Base-by-base conservation (phyloP, 2,329 filamentous ascomycete species). In the Botrytis medusae region DNA sequence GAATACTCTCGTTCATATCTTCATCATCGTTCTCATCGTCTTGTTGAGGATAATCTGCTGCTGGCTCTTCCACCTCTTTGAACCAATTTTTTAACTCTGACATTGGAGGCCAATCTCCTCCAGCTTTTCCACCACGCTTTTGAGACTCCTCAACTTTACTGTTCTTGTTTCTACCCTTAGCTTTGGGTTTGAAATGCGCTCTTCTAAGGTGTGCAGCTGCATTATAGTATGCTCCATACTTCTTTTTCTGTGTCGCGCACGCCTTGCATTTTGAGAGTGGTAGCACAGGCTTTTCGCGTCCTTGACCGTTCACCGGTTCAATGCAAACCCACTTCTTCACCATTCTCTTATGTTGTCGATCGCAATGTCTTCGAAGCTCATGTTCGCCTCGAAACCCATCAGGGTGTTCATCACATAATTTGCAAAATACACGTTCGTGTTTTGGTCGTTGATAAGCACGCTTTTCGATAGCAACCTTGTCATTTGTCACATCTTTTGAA, bases 171-270 rank as follows among this genome's bases (percentile, higher is more conserved):
- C 85, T 85, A 51, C 83, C 83, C 22, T 87, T 84, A 12, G 83
- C 80, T 82, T 88, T 89, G 70, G 85, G 91, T 80, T 92, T 93
- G 86, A 98, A 98, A 81, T 98, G 95, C 0, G 92, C 92, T 68
- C 95, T 90, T 60, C 95, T 89, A 14, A 98, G 87, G 81, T 98
- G 95, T 0, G 94, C 95, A 0, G 94, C 94, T 0, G 95, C 95
- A 79, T 98, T 98, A 84, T 98, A 98, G 83, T 98, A 96, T 25
- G 93, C 93, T 5, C 92, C 92, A 78, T 98, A 98, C 74, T 89
- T 87, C 85, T 98, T 98, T 85, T 97, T 98, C 72, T 87, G 84
- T 62, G 87, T 87, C 67, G 87, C 87, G 82, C 95, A 98, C 65
- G 92, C 89, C 82, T 97, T 97, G 88, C 79, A 80, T 73, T 74